Evolutionary conservation across 148 eudicot species (phyloP), one percentile per base, ranked within the genome.

Genomic region (Spergularia bocconei): DNA sequence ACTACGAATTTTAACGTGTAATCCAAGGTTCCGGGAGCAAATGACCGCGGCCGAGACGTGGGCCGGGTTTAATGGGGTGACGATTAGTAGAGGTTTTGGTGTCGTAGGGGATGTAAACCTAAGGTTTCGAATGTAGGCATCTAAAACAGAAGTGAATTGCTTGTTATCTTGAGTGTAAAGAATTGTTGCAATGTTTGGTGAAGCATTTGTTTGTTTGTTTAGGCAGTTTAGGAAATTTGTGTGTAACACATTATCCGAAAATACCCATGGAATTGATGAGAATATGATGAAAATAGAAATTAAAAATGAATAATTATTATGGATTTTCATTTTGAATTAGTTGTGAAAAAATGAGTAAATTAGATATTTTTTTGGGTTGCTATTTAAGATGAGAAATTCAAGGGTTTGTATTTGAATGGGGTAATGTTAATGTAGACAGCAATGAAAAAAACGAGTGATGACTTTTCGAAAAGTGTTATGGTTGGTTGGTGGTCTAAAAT

Each of bases 1-100:
- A 13, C 82, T 79, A 2, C 82, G 82, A 39, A 74, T 61, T 52
- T 48, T 67, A 0, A 72, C 33, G 44, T 62, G 82, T 58, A 68
- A 78, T 70, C 71, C 65, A 6, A 75, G 78, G 7, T 25, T 55
- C 5, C 69, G 11, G 4, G 78, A 7, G 66, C 82, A 79, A 7
- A 55, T 29, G 6, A 79, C 74, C 5, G 65, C 36, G 29, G 72
- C 72, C 53, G 78, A 75, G 29, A 75, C 78, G 15, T 75, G 17
- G 21, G 78, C 11, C 47, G 66, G 41, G 78, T 5, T 41, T 5
- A 25, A 13, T 5, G 77, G 78, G 66, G 78, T 75, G 12, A 75
- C 11, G 13, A 75, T 75, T 0, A 67, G 56, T 64, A 7, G 16
- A 2, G 78, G 78, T 23, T 75, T 75, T 15, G 17, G 63, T 0